These are phyloP conservation scores for Rosa hybrid DNA, from an alignment of 331 rosid genomes.

Conservation along the genomic window DNA sequence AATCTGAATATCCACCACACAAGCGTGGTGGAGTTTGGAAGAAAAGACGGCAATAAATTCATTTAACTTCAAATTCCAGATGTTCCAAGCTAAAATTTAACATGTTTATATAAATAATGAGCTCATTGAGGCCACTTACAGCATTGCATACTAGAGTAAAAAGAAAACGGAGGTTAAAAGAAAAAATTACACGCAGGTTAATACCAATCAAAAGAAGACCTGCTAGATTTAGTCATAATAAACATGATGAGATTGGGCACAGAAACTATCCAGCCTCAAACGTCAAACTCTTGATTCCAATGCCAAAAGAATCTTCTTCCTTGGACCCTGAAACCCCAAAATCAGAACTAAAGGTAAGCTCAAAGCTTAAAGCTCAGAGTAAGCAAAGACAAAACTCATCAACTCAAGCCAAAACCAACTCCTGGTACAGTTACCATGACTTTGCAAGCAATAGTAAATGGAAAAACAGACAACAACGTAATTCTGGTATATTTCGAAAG, in stretches of 20 bases:
- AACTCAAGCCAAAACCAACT: not conserved
- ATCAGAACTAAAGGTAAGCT: conserved; percentile 20
- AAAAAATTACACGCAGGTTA: conserved; percentile 20
- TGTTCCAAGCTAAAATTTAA: conserved; percentile 17
- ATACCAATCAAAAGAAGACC: conserved; percentile 25
- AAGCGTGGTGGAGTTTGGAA: not conserved
- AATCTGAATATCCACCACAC: not conserved
- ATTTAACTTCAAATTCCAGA: not conserved
- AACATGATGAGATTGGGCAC: conserved; percentile 24
- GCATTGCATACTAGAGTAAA: conserved; percentile 21
- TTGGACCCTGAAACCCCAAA: conserved; percentile 80
- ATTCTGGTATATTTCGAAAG: not conserved
- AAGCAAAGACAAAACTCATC: not conserved
- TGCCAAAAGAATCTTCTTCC: conserved; percentile 95
- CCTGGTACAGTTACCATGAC: not conserved
- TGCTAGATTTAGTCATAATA: conserved; percentile 15
- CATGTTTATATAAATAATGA: conserved; percentile 10
- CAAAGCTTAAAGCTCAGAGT: conserved; percentile 1
- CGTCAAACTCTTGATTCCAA: conserved; percentile 77
- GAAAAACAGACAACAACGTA: not conserved
- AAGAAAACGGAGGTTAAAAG: not conserved
- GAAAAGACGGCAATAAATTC: not conserved
- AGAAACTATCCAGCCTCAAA: conserved; percentile 15
- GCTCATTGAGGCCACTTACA: conserved; percentile 25
- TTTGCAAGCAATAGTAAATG: not conserved